phyloP scores from a whole-genome alignment of 495 filamentous ascomycete genomes.

The Neohortaea acidophila region DNA sequence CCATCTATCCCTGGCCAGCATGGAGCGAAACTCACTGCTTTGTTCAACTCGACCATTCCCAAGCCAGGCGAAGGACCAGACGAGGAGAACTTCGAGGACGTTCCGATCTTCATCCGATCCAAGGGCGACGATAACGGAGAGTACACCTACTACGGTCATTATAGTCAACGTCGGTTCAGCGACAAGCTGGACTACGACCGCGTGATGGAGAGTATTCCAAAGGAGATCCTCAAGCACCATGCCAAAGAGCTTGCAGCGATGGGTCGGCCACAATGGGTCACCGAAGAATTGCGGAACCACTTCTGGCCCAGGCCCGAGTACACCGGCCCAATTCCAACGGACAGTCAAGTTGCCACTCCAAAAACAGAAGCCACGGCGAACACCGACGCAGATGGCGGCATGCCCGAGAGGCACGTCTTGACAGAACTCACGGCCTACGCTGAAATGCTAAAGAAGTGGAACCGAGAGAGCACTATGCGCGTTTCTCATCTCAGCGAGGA shows the following conservation, averaged over 20 bases:
- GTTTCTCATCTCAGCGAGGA: slow-evolving; percentile 18
- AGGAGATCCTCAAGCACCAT: slow-evolving; percentile 20
- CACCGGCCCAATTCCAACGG: slow-evolving; percentile 13
- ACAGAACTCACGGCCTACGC: slow-evolving; percentile 16
- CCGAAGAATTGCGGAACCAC: slow-evolving; percentile 21
- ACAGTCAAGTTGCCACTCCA: not conserved
- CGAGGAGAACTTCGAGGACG: slow-evolving; percentile 14
- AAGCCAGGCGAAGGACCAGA: slow-evolving; percentile 11
- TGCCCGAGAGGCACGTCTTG: slow-evolving; percentile 9
- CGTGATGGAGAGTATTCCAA: slow-evolving; percentile 20
- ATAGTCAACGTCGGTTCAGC: slow-evolving; percentile 23
- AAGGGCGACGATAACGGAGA: slow-evolving; percentile 2
- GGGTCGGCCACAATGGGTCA: slow-evolving; percentile 24
- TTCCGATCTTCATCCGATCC: slow-evolving; percentile 22
- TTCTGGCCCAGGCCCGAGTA: slow-evolving; percentile 26
- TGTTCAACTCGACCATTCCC: slow-evolving; percentile 22
- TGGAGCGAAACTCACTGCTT: slow-evolving; percentile 26
- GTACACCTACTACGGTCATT: slow-evolving; percentile 26
- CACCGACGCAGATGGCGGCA: not conserved
- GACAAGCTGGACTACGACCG: slow-evolving; percentile 28
- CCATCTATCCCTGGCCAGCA: slow-evolving; percentile 21
- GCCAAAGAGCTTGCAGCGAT: slow-evolving; percentile 19
- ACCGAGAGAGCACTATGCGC: slow-evolving; percentile 21
- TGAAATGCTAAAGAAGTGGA: slow-evolving; percentile 20
- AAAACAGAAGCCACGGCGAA: slow-evolving; percentile 2